Percentiles rank a stretch among this genome's conserved stretches.
Evolutionary conservation across 2,329 filamentous ascomycete species (phyloP).

Genomic region (Apiospora kogelbergensis): DNA sequence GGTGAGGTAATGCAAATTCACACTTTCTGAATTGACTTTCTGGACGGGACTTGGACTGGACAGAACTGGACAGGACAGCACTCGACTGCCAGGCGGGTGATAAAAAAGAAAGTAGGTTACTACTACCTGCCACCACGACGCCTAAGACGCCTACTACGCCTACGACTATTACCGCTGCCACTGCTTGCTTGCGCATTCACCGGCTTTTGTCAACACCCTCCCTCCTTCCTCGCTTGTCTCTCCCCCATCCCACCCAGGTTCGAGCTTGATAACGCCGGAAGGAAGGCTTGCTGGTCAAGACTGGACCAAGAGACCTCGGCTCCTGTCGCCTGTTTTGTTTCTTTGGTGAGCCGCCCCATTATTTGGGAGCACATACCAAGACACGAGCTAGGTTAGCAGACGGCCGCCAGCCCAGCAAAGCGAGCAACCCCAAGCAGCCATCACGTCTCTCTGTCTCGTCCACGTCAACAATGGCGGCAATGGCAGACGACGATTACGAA

Average conservation of each 20-base stretch:
- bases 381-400: background rate
- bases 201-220: background rate
- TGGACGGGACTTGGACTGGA: too few relatives aligned
- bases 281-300: constrained; percentile 8
- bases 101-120: too few relatives aligned
- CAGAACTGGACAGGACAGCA: too few relatives aligned
- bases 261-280: background rate
- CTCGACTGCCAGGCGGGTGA: too few relatives aligned
- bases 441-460: background rate
- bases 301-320: background rate
- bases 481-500: background rate
- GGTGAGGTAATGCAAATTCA: too few relatives aligned
- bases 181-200: too few relatives aligned
- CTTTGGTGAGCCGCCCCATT: background rate
- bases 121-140: too few relatives aligned
- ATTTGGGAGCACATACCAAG: constrained; percentile 4
- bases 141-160: too few relatives aligned
- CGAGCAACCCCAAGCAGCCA: background rate
- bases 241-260: background rate
- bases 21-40: background rate
- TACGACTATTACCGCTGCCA: too few relatives aligned
- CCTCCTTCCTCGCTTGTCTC: background rate
- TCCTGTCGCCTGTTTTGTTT: background rate
- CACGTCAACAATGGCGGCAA: background rate
- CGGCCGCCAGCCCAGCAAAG: background rate